Conservation (phyloP, 2,329 filamentous ascomycete genomes). For the Monilinia fructigena region DNA sequence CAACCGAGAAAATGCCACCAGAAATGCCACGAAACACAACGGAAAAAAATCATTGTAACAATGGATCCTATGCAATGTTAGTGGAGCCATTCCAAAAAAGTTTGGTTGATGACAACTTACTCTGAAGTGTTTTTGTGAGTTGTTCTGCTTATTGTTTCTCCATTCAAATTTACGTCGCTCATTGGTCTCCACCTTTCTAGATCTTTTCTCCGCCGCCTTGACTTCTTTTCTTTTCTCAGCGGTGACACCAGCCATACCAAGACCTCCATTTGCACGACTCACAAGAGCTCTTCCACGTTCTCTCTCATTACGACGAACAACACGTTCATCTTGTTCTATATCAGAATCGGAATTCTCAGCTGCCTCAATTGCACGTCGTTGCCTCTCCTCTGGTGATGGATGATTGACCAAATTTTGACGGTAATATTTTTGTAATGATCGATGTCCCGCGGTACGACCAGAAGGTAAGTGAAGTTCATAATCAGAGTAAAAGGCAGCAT, state of each 20-base stretch:
- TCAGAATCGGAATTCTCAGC: conserved; percentile 49
- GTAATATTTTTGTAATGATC: conserved; percentile 83
- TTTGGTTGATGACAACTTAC: conserved; percentile 43
- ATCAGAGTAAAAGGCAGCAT: conserved; percentile 85
- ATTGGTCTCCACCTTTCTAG: conserved; percentile 62
- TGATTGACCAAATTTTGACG: conserved; percentile 88
- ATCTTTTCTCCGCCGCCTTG: conserved; percentile 64
- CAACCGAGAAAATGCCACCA: conserved; percentile 18
- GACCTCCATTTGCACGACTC: conserved; percentile 67
- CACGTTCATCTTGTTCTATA: conserved; percentile 43
- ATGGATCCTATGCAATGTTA: conserved; percentile 39
- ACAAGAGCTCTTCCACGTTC: conserved; percentile 56
- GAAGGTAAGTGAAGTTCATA: conserved; percentile 91
- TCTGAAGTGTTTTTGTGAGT: conserved; percentile 66
- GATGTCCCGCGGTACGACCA: conserved; percentile 84
- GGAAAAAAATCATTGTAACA: conserved; percentile 37
- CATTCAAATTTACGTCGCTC: conserved; percentile 64
- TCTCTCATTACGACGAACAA: conserved; percentile 43
- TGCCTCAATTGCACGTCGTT: conserved; percentile 62
- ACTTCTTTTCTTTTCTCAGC: conserved; percentile 73
- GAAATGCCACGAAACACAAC: conserved; percentile 18
- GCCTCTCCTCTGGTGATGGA: conserved; percentile 74
- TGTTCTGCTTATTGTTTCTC: conserved; percentile 69
- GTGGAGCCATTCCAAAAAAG: conserved; percentile 18
- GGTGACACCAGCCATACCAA: conserved; percentile 74